phyloP scores from a whole-genome alignment of 306 rosid species.

The Quercus parvula region DNA sequence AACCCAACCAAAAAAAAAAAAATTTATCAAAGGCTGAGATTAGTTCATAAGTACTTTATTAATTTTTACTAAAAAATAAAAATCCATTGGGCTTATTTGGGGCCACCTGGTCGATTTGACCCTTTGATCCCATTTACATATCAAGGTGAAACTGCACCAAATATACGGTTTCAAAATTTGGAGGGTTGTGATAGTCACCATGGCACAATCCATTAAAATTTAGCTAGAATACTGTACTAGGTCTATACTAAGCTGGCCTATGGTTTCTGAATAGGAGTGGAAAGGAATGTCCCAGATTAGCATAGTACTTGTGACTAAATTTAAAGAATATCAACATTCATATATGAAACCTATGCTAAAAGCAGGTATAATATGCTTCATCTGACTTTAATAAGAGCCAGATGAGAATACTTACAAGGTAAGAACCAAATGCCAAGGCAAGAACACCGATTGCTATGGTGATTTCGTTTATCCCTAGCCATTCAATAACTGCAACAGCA shows the following conservation, averaged over 20 bases:
- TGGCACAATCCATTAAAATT: background rate
- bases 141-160: background rate
- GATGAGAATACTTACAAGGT: slow-evolving; percentile 58
- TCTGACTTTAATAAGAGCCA: background rate
- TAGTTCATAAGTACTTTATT: background rate
- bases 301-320: background rate
- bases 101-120: background rate
- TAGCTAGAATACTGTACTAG: background rate
- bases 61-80: background rate
- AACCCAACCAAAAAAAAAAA: background rate
- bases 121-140: background rate
- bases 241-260: background rate
- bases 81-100: background rate
- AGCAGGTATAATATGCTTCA: slow-evolving; percentile 5
- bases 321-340: background rate
- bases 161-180: background rate
- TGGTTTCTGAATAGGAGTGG: background rate
- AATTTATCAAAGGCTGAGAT: background rate
- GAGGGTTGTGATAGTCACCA: background rate
- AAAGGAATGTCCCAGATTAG: background rate
- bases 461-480: slow-evolving; percentile 57
- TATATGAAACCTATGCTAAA: background rate
- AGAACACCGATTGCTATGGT: slow-evolving; percentile 40
- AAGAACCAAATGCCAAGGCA: slow-evolving; percentile 55
- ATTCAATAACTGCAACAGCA: slow-evolving; percentile 60